Evolutionary conservation across 805 yeast genomes (phyloP), one percentile per base, ranked within the genome.

Genomic region (Cyberlindnera euphorbiae): DNA sequence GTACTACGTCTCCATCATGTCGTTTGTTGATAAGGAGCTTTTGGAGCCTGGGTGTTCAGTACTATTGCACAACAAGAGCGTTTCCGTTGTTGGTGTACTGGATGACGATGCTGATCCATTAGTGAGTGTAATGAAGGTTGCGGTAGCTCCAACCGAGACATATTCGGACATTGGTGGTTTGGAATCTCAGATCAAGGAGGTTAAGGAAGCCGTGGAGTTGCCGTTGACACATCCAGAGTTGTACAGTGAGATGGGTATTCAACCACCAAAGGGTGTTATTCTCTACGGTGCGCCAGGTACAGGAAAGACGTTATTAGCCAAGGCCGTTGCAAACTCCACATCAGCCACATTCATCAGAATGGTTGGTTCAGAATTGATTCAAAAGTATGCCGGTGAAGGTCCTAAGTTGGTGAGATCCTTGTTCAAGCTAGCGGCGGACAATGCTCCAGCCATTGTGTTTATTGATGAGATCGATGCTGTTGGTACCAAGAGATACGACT

Each of bases 391-490:
- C 21, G 98, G 98, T 59, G 98, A 93, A 60, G 98, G 98, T 41
- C 97, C 98, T 36, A 77, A 97, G 51, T 73, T 93, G 52, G 79
- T 87, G 59, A 73, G 98, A 59, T 97, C 94, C 55, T 78, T 93
- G 41, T 93, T 93, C 73, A 94, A 89, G 63, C 85, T 88, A 32
- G 98, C 98, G 3, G 93, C 89, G 17, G 98, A 93, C 47, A 82
- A 88, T 61, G 96, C 98, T 0, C 98, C 98, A 26, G 81, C 96
- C n/a, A 93, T 93, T 66, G 96, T 93, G 25, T 93, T 93, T 56
- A 93, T 93, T 48, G 98, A 93, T 66, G 98, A 93, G 67, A 90
- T 93, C 56, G 98, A 93, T 64, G 97, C 99, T 30, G 93, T 93
- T 58, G 99, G 98, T 63, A 84, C 95, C n/a, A 90, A 90, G 62